Conservation (phyloP, 257 asterid genomes). For the Leptodermis oblonga region DNA sequence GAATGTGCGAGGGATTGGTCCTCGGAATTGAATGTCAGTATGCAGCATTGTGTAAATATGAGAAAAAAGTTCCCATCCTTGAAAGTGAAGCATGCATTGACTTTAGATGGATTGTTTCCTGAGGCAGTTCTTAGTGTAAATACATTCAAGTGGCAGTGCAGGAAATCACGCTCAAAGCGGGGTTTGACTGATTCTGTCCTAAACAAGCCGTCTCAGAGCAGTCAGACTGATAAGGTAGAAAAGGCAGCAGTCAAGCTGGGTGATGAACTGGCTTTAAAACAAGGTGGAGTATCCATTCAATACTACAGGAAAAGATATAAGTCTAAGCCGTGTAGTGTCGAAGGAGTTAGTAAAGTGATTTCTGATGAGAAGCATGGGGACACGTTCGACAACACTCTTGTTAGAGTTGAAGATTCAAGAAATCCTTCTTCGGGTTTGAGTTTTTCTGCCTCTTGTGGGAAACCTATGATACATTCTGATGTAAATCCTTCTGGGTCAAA, state of each 20-base stretch:
- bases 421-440: constrained; percentile 13
- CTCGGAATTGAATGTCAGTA: constrained; percentile 52
- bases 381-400: constrained; percentile 2
- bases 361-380: constrained; percentile 15
- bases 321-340: constrained; percentile 28
- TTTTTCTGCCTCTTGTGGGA: constrained; percentile 16
- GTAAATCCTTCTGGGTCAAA: constrained; percentile 21
- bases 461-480: constrained; percentile 21
- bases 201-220: constrained; percentile 26
- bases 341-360: constrained; percentile 24
- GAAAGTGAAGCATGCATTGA: constrained; percentile 53
- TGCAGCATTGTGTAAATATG: constrained; percentile 62
- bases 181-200: constrained; percentile 23
- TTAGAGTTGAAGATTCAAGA: constrained; percentile 25
- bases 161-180: constrained; percentile 75
- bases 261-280: constrained; percentile 26
- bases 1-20: constrained; percentile 71
- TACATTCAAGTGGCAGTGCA: constrained; percentile 60
- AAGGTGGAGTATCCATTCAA: constrained; percentile 43
- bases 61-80: constrained; percentile 50
- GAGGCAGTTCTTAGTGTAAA: constrained; percentile 31
- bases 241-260: constrained; percentile 27
- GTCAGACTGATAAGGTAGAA: constrained; percentile 22
- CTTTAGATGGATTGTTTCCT: constrained; percentile 54
- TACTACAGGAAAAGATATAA: constrained; percentile 68